Conservation (phyloP, 2,329 filamentous ascomycete genomes). For the Fonsecaea pedrosoi region DNA sequence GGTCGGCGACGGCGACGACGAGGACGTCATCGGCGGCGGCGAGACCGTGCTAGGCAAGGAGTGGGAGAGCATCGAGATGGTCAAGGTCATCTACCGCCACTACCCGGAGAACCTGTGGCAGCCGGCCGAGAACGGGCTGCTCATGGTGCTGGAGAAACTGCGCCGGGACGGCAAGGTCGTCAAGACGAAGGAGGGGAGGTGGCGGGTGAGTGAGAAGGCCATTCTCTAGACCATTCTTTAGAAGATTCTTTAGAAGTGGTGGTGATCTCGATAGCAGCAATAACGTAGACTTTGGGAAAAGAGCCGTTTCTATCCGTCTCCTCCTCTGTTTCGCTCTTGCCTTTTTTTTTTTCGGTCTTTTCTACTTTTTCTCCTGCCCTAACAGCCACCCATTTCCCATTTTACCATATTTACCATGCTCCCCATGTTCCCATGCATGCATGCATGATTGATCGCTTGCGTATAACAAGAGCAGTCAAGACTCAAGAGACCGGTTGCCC, state of each 20-base stretch:
- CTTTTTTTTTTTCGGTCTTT: too few relatives aligned
- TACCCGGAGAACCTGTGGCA: constrained; percentile 76
- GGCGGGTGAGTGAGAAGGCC: constrained; percentile 39
- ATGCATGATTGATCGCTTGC: too few relatives aligned
- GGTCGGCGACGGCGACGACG: constrained; percentile 29
- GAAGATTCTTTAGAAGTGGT: neutral
- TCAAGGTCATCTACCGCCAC: constrained; percentile 84
- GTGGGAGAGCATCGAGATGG: constrained; percentile 79
- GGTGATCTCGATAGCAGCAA: too few relatives aligned
- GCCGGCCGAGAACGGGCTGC: constrained; percentile 76
- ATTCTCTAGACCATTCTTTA: constrained; percentile 20
- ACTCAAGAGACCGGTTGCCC: too few relatives aligned
- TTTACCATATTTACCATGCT: too few relatives aligned
- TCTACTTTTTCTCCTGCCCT: too few relatives aligned
- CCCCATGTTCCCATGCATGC: too few relatives aligned
- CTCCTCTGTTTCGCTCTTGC: too few relatives aligned
- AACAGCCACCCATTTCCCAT: too few relatives aligned
- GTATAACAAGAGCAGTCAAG: too few relatives aligned
- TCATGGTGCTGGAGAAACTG: constrained; percentile 82
- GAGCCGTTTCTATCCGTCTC: too few relatives aligned
- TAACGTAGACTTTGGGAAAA: too few relatives aligned
- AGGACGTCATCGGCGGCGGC: constrained; percentile 41
- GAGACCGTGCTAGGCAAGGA: constrained; percentile 44
- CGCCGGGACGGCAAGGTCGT: constrained; percentile 72
- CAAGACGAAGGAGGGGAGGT: constrained; percentile 34